Base-by-base conservation (phyloP, 106 monocot genomes). In the Dioscorea dumetorum region DNA sequence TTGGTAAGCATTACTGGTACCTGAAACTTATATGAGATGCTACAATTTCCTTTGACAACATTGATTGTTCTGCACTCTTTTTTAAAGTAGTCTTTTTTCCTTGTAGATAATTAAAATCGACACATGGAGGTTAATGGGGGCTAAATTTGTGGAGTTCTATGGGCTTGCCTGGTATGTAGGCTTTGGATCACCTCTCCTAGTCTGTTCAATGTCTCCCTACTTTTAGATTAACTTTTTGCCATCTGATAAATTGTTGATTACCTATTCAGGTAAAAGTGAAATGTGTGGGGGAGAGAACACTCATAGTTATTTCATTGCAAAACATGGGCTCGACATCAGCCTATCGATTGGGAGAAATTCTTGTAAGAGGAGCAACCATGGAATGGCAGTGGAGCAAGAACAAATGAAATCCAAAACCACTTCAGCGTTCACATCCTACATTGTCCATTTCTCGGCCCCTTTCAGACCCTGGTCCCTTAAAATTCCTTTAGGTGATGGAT, bases 401-500 rank as follows among this genome's bases (percentile, higher is more conserved):
- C 21, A 32, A 64, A 60, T 61, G 28, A 82, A 61, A 75, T 56
- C 62, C 34, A 73, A 58, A 41, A 59, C 68, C 50, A 15, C 61
- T 71, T 66, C 54, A 34, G 75, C 19, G 70, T 70, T 70, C 18
- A 71, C 67, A 58, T 65, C 74, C 34, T 19, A 56, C 12, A 62
- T 71, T 20, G 22, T 50, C 58, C 65, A 76, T 51, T 53, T 64
- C 17, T 53, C 58, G 7, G 32, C 86, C 68, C 72, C 76, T 58
- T 93, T 79, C 81, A 71, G 66, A 67, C 70, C 70, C 24, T 77
- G 82, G 78, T 85, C 93, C 69, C 88, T 88, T 61, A 72, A 86
- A 72, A 86, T 93, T 33, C 93, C 88, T 68, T 76, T 81, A 67
- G 74, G 67, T 60, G 88, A 93, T 54, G 88, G 80, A 20, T 93